Evolutionary conservation across 2,329 filamentous ascomycete genomes (phyloP), one percentile per base, ranked within the genome.

Genomic region (Fusarium begoniae): DNA sequence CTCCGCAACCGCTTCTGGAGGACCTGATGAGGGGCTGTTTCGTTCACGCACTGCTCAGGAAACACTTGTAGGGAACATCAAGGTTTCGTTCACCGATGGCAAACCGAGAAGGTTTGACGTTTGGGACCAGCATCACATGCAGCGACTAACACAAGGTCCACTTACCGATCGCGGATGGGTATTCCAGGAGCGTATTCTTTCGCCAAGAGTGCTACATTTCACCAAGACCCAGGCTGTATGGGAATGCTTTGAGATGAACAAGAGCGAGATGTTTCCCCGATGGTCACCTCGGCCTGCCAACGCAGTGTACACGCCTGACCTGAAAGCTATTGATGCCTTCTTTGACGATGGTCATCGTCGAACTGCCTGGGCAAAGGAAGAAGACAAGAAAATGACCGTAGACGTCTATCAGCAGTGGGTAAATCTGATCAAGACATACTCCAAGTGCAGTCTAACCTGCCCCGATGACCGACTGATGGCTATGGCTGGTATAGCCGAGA

Each of bases 201-300:
- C 48, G 6, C 48, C 47, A 7, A 41, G 58, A 20, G 48, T 61
- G 7, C 48, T 56, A 0, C 38, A 61, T 37, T 61, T 56, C 48
- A 24, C 48, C 4, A 24, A 28, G 10, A 61, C 37, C 1, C 58
- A 61, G 26, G 7, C 11, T 0, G 18, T 61, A 13, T 61, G 48
- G 58, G 58, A 56, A 18, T 61, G 48, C 28, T 35, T n/a, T 11
- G 58, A 37, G 20, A 43, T 43, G 58, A 40, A n/a, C 6, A 43
- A 43, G 4, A 35, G 58, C 8, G 58, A 56, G 32, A 56, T 61
- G 38, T 61, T 61, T 28, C 37, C 58, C 5, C n/a, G 13, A 2
- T 60, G 57, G 57, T 41, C 57, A 13, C 57, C 44, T 4, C n/a
- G 12, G 8, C 45, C 35, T 8, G 11, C 35, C 3, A 45, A 60